Evolutionary conservation across 2,329 filamentous ascomycete genomes (phyloP), one percentile per base, ranked within the genome.

Genomic region (Fusarium liriodendri): DNA sequence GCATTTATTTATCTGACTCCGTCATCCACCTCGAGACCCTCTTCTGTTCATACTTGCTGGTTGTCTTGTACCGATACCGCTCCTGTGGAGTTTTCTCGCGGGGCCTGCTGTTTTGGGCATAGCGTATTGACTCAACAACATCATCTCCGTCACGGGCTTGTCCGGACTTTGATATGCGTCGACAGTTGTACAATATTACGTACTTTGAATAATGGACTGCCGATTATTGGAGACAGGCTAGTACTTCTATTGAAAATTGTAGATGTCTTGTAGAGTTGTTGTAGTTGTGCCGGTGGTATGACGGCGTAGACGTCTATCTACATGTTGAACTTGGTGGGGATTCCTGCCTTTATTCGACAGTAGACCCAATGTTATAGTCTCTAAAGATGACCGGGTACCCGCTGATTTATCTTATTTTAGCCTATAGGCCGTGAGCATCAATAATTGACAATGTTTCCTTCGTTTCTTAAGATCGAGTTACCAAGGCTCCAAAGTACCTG

Each of bases 81-180:
- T 32, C 27, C 10, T 54, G 59, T 22, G 59, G 59, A 62, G 59
- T 62, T 62, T 62, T 54, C 45, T 63, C 45, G 47, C 25, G 32
- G 47, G 60, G 33, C 47, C 60, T 63, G 33, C 60, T 63, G 2
- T 25, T 63, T 63, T 20, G 18, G 62, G 62, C 13, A 52, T 63
- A 55, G 50, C 52, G 20, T 25, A 1, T 29, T 60, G 42, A 10
- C 42, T 54, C 11, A 11, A 54, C 27, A 33, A 54, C 50, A 32
- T 32, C 27, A 54, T 54, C 27, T 29, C 27, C 27, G 32, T 29
- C 57, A 59, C 22, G 9, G 55, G 8, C 13, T 45, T 16, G 40
- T 22, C n/a, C 20, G 37, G 38, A 42, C 25, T 45, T 57, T 20
- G 20, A 29, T 20, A 57, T 57, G 50, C 50, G n/a, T 32, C 27